Percentiles rank a stretch among this genome's conserved stretches.
Evolutionary conservation across 2,329 filamentous ascomycete species (phyloP).

Genomic region (Plenodomus lindquistii): DNA sequence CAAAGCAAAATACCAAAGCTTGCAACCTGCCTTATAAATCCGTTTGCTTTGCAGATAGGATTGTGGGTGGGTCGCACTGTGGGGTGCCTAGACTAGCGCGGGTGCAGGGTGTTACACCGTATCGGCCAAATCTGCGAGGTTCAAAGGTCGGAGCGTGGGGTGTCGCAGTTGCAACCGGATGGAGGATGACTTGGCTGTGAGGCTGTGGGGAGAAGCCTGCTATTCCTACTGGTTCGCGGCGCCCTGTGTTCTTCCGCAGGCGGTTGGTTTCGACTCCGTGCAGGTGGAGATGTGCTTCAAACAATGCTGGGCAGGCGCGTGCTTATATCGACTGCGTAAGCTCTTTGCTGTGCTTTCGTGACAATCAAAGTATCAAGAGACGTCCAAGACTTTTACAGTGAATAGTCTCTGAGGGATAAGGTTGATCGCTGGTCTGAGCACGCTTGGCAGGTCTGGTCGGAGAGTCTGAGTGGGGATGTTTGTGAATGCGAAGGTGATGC

Average conservation of each 20-base stretch:
- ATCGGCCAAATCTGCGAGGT: not conserved
- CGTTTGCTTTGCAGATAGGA: slow-evolving; percentile 12
- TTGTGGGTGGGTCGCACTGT: slow-evolving; percentile 2
- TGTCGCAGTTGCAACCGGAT: slow-evolving; percentile 33
- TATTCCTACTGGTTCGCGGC: slow-evolving; percentile 24
- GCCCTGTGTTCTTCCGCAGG: slow-evolving; percentile 20
- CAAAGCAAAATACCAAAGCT: slow-evolving; percentile 9
- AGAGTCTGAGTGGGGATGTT: slow-evolving; percentile 16
- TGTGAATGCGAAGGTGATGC: slow-evolving; percentile 17
- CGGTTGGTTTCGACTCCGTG: slow-evolving; percentile 10
- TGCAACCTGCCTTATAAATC: slow-evolving; percentile 11
- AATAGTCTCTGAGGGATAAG: slow-evolving; percentile 12
- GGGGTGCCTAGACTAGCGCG: slow-evolving; percentile 5
- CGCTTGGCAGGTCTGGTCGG: slow-evolving; percentile 29
- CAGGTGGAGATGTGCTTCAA: slow-evolving; percentile 14
- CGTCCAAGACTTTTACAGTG: slow-evolving; percentile 23
- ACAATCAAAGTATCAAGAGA: slow-evolving; percentile 27
- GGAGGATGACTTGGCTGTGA: slow-evolving; percentile 20
- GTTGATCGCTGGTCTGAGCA: slow-evolving; percentile 22
- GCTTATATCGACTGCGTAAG: slow-evolving; percentile 26
- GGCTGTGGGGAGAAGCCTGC: slow-evolving; percentile 12
- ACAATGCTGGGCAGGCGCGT: slow-evolving; percentile 20
- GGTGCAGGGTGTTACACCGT: not conserved
- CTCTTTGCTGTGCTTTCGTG: slow-evolving; percentile 22
- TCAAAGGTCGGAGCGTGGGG: slow-evolving; percentile 29